Base-by-base conservation (phyloP, 2,329 filamentous ascomycete species). In the Sordariomycetes sp. region DNA sequence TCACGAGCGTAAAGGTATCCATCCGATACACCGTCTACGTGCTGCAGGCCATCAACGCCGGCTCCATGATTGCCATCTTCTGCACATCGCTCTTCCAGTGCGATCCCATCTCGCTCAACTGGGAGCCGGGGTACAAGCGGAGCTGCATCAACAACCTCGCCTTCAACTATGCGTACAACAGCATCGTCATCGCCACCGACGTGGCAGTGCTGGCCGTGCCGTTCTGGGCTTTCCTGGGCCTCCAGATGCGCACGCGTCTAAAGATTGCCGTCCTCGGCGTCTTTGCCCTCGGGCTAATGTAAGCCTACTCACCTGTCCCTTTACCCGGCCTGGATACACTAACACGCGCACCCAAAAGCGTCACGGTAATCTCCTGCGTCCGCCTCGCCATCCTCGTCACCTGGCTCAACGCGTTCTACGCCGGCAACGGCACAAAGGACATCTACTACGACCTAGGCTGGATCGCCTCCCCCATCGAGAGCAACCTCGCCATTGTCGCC, bases 401-500 rank as follows among this genome's bases (percentile, higher is more conserved):
- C 25, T 63, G 61, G 56, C 63, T 63, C 60, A 59, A 61, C 39
- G 59, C 62, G 54, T 61, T 61, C 54, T 61, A 62, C 56, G 56
- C 54, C 32, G 59, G 60, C 36, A 25, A 53, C 25, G 57, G 57
- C 55, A 53, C n/a, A 22, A 35, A 20, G 10, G 58, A 61, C 34
- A 56, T 60, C 25, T 58, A 59, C 56, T 60, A 59, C 54, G 56
- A 58, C 6, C 59, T 68, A 53, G 65, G 65, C 52, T 69, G 66
- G 62, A 63, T 62, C 48, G 62, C 64, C 53, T 68, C 67, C 15
- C 62, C 64, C 34, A 64, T 69, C 57, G 70, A 73, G 60, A 66
- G 68, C 57, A 72, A 72, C 61, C 61, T 70, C 24, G 70, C 70
- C 48, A 70, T 73, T 57, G 63, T 72, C 52, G 65, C 70, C 17